Percentiles rank a stretch among this genome's conserved stretches.
phyloP scores from a whole-genome alignment of 2,329 filamentous ascomycete species.

The Phaeosphaeriaceae sp. region DNA sequence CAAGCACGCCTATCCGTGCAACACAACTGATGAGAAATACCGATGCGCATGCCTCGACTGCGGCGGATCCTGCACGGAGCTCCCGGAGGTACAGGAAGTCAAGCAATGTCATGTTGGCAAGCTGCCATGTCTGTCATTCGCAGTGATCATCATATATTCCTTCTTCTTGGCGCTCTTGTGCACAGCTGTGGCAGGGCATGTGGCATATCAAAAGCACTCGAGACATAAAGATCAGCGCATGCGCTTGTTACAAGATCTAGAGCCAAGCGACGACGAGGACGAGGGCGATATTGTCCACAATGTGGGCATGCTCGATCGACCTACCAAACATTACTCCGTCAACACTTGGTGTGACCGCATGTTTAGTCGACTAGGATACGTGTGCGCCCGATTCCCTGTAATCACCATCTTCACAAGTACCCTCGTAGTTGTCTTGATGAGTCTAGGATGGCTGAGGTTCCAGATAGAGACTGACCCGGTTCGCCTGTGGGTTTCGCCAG shows the following conservation, averaged over 20 bases:
- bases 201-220: conserved; percentile 76
- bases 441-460: conserved; percentile 87
- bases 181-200: conserved; percentile 72
- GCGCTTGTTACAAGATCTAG: conserved; percentile 83
- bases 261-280: conserved; percentile 89
- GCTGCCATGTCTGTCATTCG: conserved; percentile 93
- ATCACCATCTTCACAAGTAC: conserved; percentile 81
- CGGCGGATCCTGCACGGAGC: conserved; percentile 79
- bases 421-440: conserved; percentile 78
- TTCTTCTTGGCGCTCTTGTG: conserved; percentile 73
- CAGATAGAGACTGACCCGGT: conserved; percentile 91
- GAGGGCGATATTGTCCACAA: conserved; percentile 84
- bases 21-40: conserved; percentile 84
- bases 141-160: conserved; percentile 85
- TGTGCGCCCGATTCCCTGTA: conserved; percentile 81
- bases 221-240: conserved; percentile 80
- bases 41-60: conserved; percentile 95
- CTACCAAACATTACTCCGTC: conserved; percentile 78
- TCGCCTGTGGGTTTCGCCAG: conserved; percentile 94
- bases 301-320: conserved; percentile 77
- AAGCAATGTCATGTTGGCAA: conserved; percentile 82
- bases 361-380: conserved; percentile 81
- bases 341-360: conserved; percentile 82
- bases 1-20: conserved; percentile 83
- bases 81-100: conserved; percentile 75